These are phyloP conservation scores for Plasmodium malariae DNA, from an alignment of 169 alveolate genomes.

Conservation along the genomic window DNA sequence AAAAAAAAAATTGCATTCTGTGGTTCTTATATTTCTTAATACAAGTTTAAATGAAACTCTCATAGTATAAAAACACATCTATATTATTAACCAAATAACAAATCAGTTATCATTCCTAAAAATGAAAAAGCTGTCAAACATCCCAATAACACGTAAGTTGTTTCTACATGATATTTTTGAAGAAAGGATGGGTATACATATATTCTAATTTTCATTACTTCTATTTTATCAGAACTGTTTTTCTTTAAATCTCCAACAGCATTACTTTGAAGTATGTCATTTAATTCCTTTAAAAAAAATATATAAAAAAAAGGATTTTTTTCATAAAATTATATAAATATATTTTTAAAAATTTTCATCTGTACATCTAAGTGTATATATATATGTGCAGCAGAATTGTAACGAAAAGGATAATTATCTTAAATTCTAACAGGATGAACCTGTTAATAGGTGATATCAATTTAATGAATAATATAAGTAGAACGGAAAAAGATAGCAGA, in stretches of 20 bases:
- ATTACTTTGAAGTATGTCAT: constrained; percentile 21
- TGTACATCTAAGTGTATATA: not conserved
- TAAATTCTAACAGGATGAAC: too few species aligned
- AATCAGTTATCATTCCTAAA: constrained; percentile 73
- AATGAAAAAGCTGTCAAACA: constrained; percentile 65
- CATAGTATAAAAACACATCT: not conserved
- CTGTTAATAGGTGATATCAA: too few species aligned
- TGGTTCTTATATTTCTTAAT: not conserved
- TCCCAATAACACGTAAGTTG: constrained; percentile 66
- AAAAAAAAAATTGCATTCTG: constrained; percentile 1
- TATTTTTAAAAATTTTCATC: not conserved
- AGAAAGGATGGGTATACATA: constrained; percentile 71
- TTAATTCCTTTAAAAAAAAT: constrained; percentile 67
- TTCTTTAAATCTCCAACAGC: constrained; percentile 23
- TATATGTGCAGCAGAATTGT: too few species aligned
- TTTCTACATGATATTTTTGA: constrained; percentile 75
- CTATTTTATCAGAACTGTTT: constrained; percentile 59
- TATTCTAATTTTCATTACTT: constrained; percentile 74
- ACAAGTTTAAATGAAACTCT: not conserved
- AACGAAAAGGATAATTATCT: not conserved
- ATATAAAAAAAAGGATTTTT: too few species aligned
- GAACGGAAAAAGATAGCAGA: too few species aligned
- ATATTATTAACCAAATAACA: constrained; percentile 47
- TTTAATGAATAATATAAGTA: too few species aligned
- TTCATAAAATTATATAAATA: too few species aligned